Percentiles rank a stretch among this genome's conserved stretches.
These are phyloP conservation scores for Gloeophyllum trabeum DNA, from an alignment of 768 basidiomycete genomes.

Conservation along the genomic window DNA sequence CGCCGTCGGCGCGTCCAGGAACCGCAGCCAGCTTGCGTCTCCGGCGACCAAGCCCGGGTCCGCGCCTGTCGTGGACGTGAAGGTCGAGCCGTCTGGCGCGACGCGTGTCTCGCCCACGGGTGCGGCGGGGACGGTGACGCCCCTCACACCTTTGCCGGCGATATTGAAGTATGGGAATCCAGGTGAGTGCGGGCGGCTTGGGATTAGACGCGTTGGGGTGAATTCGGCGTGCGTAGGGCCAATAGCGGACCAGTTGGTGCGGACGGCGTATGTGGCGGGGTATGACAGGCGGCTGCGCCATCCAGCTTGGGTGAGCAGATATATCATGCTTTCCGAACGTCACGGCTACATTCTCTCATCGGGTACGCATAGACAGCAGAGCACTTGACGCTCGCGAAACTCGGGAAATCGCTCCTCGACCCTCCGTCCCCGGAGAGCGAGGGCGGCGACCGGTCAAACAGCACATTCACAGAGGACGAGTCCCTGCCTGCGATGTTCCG, in stretches of 20 bases:
- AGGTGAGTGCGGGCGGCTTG: conserved; percentile 32
- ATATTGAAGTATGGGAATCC: conserved; percentile 76
- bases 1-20: conserved; percentile 26
- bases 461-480: conserved; percentile 76
- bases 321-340: not conserved
- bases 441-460: conserved; percentile 60
- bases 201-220: too few species aligned
- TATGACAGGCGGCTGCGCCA: conserved; percentile 89
- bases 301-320: conserved; percentile 74
- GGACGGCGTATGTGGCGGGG: conserved; percentile 77
- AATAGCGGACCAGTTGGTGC: conserved; percentile 64
- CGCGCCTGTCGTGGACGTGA: conserved; percentile 26
- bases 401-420: conserved; percentile 36
- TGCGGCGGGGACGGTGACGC: conserved; percentile 9
- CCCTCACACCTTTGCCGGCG: conserved; percentile 13
- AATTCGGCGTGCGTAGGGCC: conserved; percentile 53
- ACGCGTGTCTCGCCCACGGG: conserved; percentile 26
- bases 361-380: conserved; percentile 68
- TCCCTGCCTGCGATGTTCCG: conserved; percentile 69
- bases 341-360: not conserved
- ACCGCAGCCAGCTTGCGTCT: conserved; percentile 7
- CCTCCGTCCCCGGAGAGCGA: conserved; percentile 24
- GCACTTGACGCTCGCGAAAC: conserved; percentile 73
- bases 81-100: conserved; percentile 32
- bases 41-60: conserved; percentile 14